These are phyloP conservation scores for Cercospora zeae-maydis DNA, from an alignment of 2,329 filamentous ascomycete species.

Conservation along the genomic window DNA sequence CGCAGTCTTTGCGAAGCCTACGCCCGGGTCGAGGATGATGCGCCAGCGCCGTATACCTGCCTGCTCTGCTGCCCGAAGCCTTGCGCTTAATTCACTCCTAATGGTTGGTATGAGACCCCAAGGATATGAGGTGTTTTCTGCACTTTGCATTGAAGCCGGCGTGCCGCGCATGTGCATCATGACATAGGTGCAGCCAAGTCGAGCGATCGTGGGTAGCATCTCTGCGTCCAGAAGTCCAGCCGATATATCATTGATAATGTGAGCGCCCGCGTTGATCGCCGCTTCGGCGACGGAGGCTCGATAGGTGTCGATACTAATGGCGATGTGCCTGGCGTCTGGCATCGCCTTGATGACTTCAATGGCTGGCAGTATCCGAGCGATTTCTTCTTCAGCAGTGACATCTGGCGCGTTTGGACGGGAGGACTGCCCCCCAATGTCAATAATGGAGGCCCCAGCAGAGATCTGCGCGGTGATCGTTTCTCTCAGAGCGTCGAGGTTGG, in stretches of 20 bases:
- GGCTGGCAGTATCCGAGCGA: conserved; percentile 72
- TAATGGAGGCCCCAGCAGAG: conserved; percentile 69
- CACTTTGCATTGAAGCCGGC: conserved; percentile 72
- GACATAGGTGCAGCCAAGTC: conserved; percentile 71
- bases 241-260: conserved; percentile 94
- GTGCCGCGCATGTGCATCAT: conserved; percentile 94
- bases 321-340: conserved; percentile 59
- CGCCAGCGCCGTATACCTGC: conserved; percentile 89
- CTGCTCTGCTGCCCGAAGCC: conserved; percentile 70
- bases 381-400: conserved; percentile 69
- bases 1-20: conserved; percentile 86
- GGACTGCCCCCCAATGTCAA: conserved; percentile 92
- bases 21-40: conserved; percentile 87
- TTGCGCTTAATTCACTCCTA: conserved; percentile 62
- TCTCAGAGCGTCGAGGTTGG: conserved; percentile 49
- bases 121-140: conserved; percentile 57
- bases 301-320: conserved; percentile 90
- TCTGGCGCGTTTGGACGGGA: conserved; percentile 73
- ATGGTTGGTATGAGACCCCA: conserved; percentile 64
- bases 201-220: conserved; percentile 79
- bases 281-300: conserved; percentile 75
- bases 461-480: conserved; percentile 62
- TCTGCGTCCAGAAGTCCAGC: conserved; percentile 71
- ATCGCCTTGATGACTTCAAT: conserved; percentile 68
- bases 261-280: conserved; percentile 73